phyloP scores from a whole-genome alignment of 345 rosid genomes.

The Firmiana major region DNA sequence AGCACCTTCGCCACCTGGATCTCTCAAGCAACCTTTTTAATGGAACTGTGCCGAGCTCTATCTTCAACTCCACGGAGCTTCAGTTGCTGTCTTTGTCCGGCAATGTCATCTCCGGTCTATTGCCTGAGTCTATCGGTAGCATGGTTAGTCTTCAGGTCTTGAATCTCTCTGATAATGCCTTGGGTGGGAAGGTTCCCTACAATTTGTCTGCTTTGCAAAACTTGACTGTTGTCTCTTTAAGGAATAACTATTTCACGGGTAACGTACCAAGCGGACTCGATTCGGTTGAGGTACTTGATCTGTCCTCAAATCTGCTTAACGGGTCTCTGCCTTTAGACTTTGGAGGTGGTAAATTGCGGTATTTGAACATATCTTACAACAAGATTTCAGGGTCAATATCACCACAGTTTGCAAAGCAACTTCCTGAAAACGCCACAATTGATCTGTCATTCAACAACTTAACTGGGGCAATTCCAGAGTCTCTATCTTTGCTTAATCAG shows the following conservation, averaged over 20 bases:
- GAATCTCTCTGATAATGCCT: constrained; percentile 78
- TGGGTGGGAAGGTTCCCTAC: constrained; percentile 56
- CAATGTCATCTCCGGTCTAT: constrained; percentile 61
- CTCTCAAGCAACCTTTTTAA: constrained; percentile 65
- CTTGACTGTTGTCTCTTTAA: constrained; percentile 59
- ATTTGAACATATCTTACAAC: constrained; percentile 74
- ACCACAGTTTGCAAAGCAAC: constrained; percentile 45
- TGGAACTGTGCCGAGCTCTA: constrained; percentile 55
- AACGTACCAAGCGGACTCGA: constrained; percentile 49
- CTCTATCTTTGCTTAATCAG: constrained; percentile 49
- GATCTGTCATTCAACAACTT: constrained; percentile 84
- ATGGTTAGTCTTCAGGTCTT: constrained; percentile 42
- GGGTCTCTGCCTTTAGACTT: constrained; percentile 60
- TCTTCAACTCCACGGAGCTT: constrained; percentile 56
- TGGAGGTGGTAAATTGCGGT: constrained; percentile 49
- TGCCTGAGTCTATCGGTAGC: constrained; percentile 45
- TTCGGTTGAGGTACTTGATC: constrained; percentile 62
- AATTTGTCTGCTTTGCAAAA: constrained; percentile 46
- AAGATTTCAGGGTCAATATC: constrained; percentile 57
- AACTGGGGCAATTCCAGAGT: constrained; percentile 70
- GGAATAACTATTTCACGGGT: constrained; percentile 61
- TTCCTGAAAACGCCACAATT: constrained; percentile 54
- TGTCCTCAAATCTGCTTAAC: constrained; percentile 78
- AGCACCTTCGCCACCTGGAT: constrained; percentile 53
- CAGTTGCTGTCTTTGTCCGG: constrained; percentile 44